Percentiles rank a stretch among this genome's conserved stretches.
Evolutionary conservation across 176 grass and related monocot species (phyloP).

Genomic region (Oryza rufipogon): DNA sequence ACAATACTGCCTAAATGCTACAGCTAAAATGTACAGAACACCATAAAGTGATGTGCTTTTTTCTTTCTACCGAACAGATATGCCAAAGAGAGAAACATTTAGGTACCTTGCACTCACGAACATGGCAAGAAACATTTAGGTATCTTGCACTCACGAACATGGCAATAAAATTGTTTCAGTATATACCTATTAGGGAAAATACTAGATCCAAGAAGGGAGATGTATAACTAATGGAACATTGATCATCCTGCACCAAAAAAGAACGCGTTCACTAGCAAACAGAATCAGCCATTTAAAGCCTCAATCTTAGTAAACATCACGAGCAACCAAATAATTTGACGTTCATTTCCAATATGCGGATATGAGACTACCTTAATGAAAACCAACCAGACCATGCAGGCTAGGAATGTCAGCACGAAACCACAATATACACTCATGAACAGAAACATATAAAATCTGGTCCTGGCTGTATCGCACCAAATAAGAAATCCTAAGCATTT

Average conservation of each 20-base stretch:
- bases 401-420: not conserved
- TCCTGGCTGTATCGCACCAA: not conserved
- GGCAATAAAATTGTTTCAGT: not conserved
- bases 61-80: not conserved
- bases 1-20: conserved; percentile 1
- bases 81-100: not conserved
- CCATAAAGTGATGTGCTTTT: not conserved
- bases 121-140: not conserved
- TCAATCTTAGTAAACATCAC: not conserved
- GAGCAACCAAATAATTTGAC: not conserved
- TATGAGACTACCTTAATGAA: conserved; percentile 15
- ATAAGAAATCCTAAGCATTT: conserved; percentile 6
- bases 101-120: conserved; percentile 1
- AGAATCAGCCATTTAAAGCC: not conserved
- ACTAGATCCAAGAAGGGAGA: conserved; percentile 4
- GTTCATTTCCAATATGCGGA: conserved; percentile 22
- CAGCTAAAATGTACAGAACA: not conserved
- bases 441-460: not conserved
- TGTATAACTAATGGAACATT: conserved; percentile 8
- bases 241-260: not conserved
- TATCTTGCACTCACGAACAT: conserved; percentile 7
- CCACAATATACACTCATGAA: not conserved
- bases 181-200: not conserved
- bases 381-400: conserved; percentile 1
- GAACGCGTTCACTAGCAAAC: not conserved